phyloP scores from a whole-genome alignment of 768 basidiomycete genomes.

The Boletus rufocinnamomeus region DNA sequence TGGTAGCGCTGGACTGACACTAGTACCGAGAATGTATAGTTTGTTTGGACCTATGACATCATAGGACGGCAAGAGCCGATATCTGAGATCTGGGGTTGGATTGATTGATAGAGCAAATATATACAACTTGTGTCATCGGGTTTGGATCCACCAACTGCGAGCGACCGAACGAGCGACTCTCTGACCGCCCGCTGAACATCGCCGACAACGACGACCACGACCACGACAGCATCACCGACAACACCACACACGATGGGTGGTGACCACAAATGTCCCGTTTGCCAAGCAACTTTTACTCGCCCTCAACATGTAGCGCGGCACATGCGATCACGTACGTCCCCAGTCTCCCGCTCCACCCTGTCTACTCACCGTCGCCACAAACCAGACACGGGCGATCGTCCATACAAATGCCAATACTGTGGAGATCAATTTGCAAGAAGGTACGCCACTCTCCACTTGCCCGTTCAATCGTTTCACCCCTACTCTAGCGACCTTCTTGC shows the following conservation, averaged over 20 bases:
- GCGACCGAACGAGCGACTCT: slow-evolving; percentile 19
- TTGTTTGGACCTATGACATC: slow-evolving; percentile 30
- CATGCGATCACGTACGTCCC: slow-evolving; percentile 83
- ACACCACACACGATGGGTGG: slow-evolving; percentile 56
- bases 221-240: background rate
- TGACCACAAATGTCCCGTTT: slow-evolving; percentile 86
- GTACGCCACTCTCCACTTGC: slow-evolving; percentile 37
- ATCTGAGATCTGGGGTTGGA: slow-evolving; percentile 39
- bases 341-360: slow-evolving; percentile 25
- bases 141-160: slow-evolving; percentile 29
- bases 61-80: slow-evolving; percentile 30
- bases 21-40: background rate
- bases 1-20: background rate
- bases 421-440: slow-evolving; percentile 90
- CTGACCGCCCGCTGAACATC: slow-evolving; percentile 15
- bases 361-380: slow-evolving; percentile 3
- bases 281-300: slow-evolving; percentile 83
- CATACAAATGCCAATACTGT: slow-evolving; percentile 86
- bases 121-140: slow-evolving; percentile 41
- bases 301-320: slow-evolving; percentile 89
- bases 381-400: slow-evolving; percentile 84
- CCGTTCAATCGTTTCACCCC: slow-evolving; percentile 10
- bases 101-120: slow-evolving; percentile 36
- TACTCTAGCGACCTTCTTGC: slow-evolving; percentile 75
- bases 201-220: slow-evolving; percentile 16